Conservation (phyloP, 805 yeast species). For the Candida hungchunana region DNA sequence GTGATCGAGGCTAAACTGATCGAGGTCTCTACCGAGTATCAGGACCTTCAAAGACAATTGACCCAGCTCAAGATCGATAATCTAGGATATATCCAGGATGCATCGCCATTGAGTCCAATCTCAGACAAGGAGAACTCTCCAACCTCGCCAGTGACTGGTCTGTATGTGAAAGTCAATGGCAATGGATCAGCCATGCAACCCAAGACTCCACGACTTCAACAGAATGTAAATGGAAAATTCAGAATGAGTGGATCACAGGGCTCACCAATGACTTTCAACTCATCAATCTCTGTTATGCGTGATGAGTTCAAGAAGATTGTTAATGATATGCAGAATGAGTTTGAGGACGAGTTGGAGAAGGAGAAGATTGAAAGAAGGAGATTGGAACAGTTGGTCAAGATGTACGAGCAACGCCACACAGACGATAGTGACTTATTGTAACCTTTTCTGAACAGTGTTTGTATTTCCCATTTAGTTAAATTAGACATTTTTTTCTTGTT, state of each 20-base stretch:
- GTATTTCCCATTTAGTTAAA: too few species aligned
- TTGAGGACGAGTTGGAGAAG: constrained; percentile 52
- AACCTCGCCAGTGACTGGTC: constrained; percentile 24
- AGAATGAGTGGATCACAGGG: constrained; percentile 10
- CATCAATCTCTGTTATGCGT: constrained; percentile 51
- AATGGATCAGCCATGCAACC: constrained; percentile 12
- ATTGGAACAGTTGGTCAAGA: constrained; percentile 38
- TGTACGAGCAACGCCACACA: constrained; percentile 21
- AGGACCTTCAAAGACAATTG: constrained; percentile 41
- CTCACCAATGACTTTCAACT: constrained; percentile 28
- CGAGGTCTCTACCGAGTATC: constrained; percentile 37
- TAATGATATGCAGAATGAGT: constrained; percentile 54
- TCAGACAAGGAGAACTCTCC: constrained; percentile 23
- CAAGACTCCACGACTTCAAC: constrained; percentile 22
- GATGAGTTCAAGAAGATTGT: constrained; percentile 67
- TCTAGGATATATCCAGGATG: constrained; percentile 18
- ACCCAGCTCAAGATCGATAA: constrained; percentile 33
- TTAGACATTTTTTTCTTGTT: too few species aligned
- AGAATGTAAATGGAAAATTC: constrained; percentile 12
- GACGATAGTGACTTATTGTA: too few species aligned
- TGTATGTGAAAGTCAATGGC: constrained; percentile 15
- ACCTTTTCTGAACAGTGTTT: too few species aligned
- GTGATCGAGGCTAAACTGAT: constrained; percentile 28
- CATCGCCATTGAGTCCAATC: constrained; percentile 7
- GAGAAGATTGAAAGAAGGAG: constrained; percentile 50